A percentile compares a stretch with the other conserved stretches of the same genome.
These are phyloP conservation scores for Juncus effusus DNA, from an alignment of 176 grass and related monocot genomes.

Conservation along the genomic window DNA sequence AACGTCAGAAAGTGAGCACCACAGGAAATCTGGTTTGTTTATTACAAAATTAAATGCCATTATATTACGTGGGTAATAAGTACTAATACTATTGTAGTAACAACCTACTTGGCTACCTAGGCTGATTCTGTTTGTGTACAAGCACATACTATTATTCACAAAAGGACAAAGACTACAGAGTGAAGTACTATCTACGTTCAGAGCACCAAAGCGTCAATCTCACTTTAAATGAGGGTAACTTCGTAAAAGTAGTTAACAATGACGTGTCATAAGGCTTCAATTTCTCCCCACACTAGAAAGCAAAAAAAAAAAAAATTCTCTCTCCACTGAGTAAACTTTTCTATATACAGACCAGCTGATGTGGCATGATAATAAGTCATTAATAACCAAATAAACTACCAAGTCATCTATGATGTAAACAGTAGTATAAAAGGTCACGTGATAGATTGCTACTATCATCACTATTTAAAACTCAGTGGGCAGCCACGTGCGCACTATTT, in stretches of 20 bases:
- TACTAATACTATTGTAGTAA: background rate
- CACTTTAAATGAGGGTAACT: constrained; percentile 2
- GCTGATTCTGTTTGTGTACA: too few relatives aligned
- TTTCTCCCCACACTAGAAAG: background rate
- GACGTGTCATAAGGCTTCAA: background rate
- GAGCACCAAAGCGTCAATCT: background rate
- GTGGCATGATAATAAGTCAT: background rate
- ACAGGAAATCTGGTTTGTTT: background rate
- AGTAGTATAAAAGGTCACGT: background rate
- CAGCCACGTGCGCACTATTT: constrained; percentile 22
- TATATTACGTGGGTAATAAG: background rate
- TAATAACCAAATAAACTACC: background rate
- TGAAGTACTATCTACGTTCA: background rate
- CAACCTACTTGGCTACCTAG: too few relatives aligned
- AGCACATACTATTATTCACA: too few relatives aligned
- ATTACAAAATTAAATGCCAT: too few relatives aligned
- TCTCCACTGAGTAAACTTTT: background rate
- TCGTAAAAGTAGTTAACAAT: background rate
- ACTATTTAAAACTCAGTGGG: constrained; percentile 14
- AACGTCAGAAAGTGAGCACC: background rate
- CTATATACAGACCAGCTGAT: constrained; percentile 1
- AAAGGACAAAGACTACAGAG: background rate
- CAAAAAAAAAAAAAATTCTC: too few relatives aligned
- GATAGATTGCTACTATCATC: background rate
- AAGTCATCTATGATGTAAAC: background rate